Evolutionary conservation across 73 alveolate species (phyloP).

Genomic region (Paramecium bursaria): DNA sequence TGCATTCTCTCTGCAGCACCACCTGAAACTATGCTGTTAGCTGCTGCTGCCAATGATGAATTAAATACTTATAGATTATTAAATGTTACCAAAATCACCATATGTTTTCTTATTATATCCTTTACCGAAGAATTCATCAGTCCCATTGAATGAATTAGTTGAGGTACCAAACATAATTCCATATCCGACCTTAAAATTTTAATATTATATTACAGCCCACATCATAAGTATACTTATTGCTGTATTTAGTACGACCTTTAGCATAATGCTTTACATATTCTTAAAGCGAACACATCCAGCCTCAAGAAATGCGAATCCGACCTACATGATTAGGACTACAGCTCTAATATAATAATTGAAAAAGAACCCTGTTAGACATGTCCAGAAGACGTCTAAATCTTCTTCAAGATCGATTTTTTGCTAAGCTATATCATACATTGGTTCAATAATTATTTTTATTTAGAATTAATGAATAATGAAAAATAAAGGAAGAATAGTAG

Average conservation of each 20-base stretch:
- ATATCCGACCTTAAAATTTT: conserved; percentile 43
- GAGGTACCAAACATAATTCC: conserved; percentile 47
- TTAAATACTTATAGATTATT: not conserved
- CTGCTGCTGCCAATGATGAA: conserved; percentile 47
- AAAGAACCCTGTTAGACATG: conserved; percentile 29
- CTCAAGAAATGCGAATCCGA: conserved; percentile 59
- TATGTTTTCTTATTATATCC: conserved; percentile 18
- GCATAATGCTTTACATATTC: conserved; percentile 41
- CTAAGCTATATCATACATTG: too few relatives aligned
- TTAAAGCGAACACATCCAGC: conserved; percentile 50
- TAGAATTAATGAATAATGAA: too few relatives aligned
- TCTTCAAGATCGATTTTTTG: conserved; percentile 47
- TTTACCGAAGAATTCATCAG: conserved; percentile 2
- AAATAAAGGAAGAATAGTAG: too few relatives aligned
- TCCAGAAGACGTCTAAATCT: conserved; percentile 55
- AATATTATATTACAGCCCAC: conserved; percentile 28
- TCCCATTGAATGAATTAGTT: conserved; percentile 42
- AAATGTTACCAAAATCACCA: conserved; percentile 29
- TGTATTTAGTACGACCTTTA: conserved; percentile 29
- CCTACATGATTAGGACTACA: conserved; percentile 54
- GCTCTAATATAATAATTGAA: not conserved
- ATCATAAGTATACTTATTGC: conserved; percentile 49
- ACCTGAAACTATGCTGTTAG: conserved; percentile 57
- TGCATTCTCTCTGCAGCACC: conserved; percentile 63
- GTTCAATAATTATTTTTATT: too few relatives aligned